Evolutionary conservation across 192 early-diverging fungal species (phyloP), one percentile per base, ranked within the genome.

Genomic region (Linnemannia hyalina): DNA sequence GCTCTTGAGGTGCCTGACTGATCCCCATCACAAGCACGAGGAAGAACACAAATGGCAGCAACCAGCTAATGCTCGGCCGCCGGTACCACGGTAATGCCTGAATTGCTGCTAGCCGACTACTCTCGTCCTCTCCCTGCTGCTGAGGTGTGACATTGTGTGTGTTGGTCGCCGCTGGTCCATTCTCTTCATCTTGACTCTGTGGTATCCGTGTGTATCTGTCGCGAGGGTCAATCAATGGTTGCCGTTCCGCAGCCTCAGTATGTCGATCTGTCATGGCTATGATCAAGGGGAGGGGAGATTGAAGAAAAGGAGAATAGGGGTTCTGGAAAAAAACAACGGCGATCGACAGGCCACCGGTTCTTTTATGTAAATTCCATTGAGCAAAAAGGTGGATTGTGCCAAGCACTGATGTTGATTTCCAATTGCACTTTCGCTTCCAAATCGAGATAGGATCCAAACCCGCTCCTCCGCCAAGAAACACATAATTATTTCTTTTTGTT

Each of bases 11-110:
- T 11, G 65, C 79, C 15, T 75, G 38, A 40, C 42, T 47, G 38
- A 80, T 18, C 6, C 84, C 84, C 60, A 78, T 35, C 8, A 70
- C 75, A 40, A 86, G 44, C 23, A 71, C 79, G n/a, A 78, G 5
- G 60, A 86, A 11, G 26, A 80, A 75, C 49, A 81, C 32, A 40
- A 86, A 70, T n/a, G 84, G 84, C 32, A 80, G 26, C 4, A 81
- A 7, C 84, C 78, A 86, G 6, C 41, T 26, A 2, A 85, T 26
- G 26, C 68, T 76, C 16, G 83, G 83, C 32, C 83, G 69, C 49
- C 46, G 41, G 75, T 86, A 78, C 84, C 83, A 86, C 1, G 84
- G 84, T 40, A 81, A n/a, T 2, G 63, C 46, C 35, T 80, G 60
- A 6, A 81, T 16, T 0, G 47, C 44, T 13, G 79, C 80, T 20